phyloP scores from a whole-genome alignment of 2,329 filamentous ascomycete species.

The Beauveria sp. region DNA sequence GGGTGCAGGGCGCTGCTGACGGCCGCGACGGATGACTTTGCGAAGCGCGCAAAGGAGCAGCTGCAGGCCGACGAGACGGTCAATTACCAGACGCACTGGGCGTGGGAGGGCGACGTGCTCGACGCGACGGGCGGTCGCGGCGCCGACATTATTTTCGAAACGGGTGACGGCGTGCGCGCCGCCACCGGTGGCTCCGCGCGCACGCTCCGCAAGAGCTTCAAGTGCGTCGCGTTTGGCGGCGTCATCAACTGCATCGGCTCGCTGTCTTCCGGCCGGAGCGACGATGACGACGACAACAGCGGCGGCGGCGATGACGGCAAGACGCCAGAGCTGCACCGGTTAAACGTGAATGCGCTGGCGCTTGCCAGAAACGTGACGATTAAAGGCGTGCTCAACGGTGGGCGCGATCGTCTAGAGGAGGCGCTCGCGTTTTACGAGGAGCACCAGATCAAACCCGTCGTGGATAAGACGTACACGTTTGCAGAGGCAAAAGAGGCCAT shows the following conservation, averaged over 20 bases:
- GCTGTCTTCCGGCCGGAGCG: conserved; percentile 41
- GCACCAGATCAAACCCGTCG: conserved; percentile 37
- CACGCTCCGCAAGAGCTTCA: conserved; percentile 45
- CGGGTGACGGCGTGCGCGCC: conserved; percentile 36
- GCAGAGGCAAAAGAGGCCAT: conserved; percentile 41
- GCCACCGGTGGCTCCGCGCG: conserved; percentile 17
- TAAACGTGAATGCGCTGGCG: conserved; percentile 17
- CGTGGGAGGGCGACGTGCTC: conserved; percentile 44
- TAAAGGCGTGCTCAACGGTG: conserved; percentile 54
- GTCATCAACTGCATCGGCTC: conserved; percentile 45
- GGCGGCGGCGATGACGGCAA: conserved; percentile 12
- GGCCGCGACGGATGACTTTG: conserved; percentile 45
- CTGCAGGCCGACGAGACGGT: conserved; percentile 46
- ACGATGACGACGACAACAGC: conserved; percentile 31
- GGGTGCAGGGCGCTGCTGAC: conserved; percentile 46
- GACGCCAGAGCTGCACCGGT: conserved; percentile 30
- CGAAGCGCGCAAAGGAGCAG: conserved; percentile 33
- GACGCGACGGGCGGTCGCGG: conserved; percentile 36
- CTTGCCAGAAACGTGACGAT: conserved; percentile 17
- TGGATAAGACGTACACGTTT: conserved; percentile 40
- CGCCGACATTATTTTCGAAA: conserved; percentile 49
- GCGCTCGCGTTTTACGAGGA: conserved; percentile 41
- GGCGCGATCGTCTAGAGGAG: conserved; percentile 44
- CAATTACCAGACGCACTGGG: conserved; percentile 45
- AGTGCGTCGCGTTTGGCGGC: conserved; percentile 46